Evolutionary conservation across 345 rosid genomes (phyloP).

Genomic region (Hirschfeldia incana): DNA sequence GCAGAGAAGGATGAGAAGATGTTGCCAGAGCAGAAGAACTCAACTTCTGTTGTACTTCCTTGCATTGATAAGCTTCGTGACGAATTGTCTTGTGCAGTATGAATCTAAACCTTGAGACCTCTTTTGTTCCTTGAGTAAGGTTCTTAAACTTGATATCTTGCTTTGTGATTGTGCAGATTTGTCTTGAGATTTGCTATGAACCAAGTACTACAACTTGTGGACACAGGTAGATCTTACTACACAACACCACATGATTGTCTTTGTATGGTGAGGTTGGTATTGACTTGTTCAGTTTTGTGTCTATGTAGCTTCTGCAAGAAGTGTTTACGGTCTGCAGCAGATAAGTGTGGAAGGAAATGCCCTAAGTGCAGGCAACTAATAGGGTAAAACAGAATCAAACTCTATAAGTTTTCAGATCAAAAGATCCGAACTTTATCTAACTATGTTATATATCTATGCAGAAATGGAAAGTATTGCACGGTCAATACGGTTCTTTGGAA

Average conservation of each 20-base stretch:
- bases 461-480: constrained; percentile 85
- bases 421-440: not conserved
- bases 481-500: constrained; percentile 96
- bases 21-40: constrained; percentile 21
- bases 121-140: not conserved
- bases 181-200: constrained; percentile 92
- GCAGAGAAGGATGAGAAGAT: constrained; percentile 32
- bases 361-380: constrained; percentile 92
- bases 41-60: constrained; percentile 43
- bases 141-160: not conserved
- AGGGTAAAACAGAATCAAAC: constrained; percentile 42
- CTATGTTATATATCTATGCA: constrained; percentile 30
- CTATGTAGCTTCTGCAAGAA: constrained; percentile 82
- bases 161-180: constrained; percentile 53
- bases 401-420: not conserved
- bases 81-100: constrained; percentile 93
- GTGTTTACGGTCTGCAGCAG: constrained; percentile 78
- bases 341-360: constrained; percentile 90
- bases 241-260: not conserved
- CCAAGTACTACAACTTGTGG: constrained; percentile 96
- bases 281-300: constrained; percentile 11
- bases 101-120: constrained; percentile 27
- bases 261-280: not conserved
- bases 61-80: constrained; percentile 83
- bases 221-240: constrained; percentile 60